Percentiles rank a stretch among this genome's conserved stretches.
phyloP scores from a whole-genome alignment of 108 stramenopile species.

The Bacterosira constricta region DNA sequence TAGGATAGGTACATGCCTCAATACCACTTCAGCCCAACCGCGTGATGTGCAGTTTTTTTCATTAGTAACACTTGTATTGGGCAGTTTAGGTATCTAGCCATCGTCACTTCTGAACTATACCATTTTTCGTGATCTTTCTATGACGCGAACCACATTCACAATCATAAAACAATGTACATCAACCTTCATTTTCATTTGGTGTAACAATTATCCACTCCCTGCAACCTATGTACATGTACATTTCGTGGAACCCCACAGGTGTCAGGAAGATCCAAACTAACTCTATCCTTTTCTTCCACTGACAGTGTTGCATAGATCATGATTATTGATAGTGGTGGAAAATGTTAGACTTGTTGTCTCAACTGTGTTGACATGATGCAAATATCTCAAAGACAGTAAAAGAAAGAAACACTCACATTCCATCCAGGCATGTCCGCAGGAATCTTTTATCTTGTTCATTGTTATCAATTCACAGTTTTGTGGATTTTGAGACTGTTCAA shows the following conservation, averaged over 20 bases:
- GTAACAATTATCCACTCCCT: conserved; percentile 8
- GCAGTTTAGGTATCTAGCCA: too few species aligned
- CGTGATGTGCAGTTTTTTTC: too few species aligned
- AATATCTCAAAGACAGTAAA: background rate
- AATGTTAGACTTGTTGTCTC: too few species aligned
- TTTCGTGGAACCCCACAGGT: conserved; percentile 42
- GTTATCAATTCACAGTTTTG: conserved; percentile 80
- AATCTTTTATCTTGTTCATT: conserved; percentile 60
- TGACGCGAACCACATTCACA: too few species aligned
- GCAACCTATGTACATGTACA: conserved; percentile 33
- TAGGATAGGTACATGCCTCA: too few species aligned
- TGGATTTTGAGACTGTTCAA: conserved; percentile 81
- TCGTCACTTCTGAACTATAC: too few species aligned
- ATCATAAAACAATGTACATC: too few species aligned
- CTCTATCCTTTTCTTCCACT: conserved; percentile 16
- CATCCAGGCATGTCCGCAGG: conserved; percentile 38
- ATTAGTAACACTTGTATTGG: too few species aligned
- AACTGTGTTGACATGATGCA: too few species aligned
- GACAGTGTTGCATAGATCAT: background rate
- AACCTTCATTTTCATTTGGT: too few species aligned
- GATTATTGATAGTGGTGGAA: background rate
- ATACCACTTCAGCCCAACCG: too few species aligned
- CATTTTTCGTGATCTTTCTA: too few species aligned
- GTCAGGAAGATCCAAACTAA: conserved; percentile 28
- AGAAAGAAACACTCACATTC: conserved; percentile 18